Evolutionary conservation across 371 early-diverging fungal species (phyloP).

Genomic region (Funneliformis caledonium): DNA sequence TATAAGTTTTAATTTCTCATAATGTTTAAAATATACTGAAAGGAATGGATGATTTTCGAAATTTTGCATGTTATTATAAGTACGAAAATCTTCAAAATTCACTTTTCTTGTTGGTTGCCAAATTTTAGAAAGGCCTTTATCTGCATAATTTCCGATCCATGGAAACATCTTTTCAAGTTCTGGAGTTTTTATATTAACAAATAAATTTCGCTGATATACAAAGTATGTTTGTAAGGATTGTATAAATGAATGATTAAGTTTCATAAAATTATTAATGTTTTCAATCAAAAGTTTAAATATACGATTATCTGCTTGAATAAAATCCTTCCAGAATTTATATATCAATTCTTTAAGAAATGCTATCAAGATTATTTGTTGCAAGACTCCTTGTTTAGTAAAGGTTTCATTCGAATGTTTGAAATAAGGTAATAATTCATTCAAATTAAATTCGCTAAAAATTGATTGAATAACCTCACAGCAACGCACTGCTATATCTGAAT

Average conservation of each 20-base stretch:
- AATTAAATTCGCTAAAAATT: conserved; percentile 15
- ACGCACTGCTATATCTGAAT: conserved; percentile 20
- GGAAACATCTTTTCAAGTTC: no score
- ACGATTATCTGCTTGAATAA: neutral
- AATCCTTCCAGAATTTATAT: neutral
- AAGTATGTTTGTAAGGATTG: no score
- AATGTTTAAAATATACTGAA: conserved; percentile 32
- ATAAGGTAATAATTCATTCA: neutral
- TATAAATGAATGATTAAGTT: no score
- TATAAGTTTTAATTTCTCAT: conserved; percentile 8
- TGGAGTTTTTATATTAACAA: no score
- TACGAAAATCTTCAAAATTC: conserved; percentile 19
- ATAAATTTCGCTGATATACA: no score
- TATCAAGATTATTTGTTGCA: conserved; percentile 25
- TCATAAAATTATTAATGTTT: neutral
- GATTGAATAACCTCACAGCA: conserved; percentile 39
- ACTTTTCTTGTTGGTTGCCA: conserved; percentile 20
- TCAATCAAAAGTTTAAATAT: neutral
- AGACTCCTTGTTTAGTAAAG: neutral
- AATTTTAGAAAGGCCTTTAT: neutral
- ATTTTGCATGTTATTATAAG: conserved; percentile 7
- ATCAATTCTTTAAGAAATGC: conserved; percentile 37
- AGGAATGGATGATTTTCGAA: conserved; percentile 23
- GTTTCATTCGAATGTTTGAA: conserved; percentile 9
- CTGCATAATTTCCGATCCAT: no score